These are phyloP conservation scores for Lodderomyces pseudojiufengensis DNA, from an alignment of 1,139 yeast genomes.

Conservation along the genomic window DNA sequence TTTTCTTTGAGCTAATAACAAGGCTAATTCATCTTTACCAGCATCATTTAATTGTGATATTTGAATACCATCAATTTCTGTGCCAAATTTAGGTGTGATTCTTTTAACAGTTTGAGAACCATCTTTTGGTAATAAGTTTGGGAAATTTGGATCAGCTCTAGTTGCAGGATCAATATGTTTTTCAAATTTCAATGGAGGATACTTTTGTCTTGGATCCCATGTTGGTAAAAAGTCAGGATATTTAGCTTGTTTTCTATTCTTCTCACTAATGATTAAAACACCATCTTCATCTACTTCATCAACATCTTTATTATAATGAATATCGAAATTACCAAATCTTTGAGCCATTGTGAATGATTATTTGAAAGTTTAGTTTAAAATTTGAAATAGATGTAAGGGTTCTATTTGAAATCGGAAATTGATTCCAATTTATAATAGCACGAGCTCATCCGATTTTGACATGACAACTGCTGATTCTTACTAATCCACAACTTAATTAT, in stretches of 20 bases:
- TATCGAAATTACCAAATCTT: slow-evolving; percentile 38
- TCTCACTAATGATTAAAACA: slow-evolving; percentile 26
- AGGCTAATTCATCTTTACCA: slow-evolving; percentile 32
- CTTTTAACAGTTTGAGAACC: slow-evolving; percentile 15
- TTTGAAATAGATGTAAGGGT: no score
- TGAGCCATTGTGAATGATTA: slow-evolving; percentile 7
- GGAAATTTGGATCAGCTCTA: slow-evolving; percentile 29
- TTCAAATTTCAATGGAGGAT: slow-evolving; percentile 43
- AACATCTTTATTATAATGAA: slow-evolving; percentile 37
- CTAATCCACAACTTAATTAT: no score
- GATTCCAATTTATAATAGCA: no score
- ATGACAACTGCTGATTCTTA: no score
- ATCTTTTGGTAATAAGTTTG: slow-evolving; percentile 24
- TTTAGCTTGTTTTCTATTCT: slow-evolving; percentile 27
- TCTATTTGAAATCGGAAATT: no score
- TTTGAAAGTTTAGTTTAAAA: no score
- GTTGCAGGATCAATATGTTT: slow-evolving; percentile 51
- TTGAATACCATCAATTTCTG: slow-evolving; percentile 30
- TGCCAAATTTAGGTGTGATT: slow-evolving; percentile 32
- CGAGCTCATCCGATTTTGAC: background rate
- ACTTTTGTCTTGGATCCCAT: slow-evolving; percentile 46
- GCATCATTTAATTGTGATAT: slow-evolving; percentile 28
- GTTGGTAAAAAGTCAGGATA: slow-evolving; percentile 50
- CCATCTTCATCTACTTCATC: slow-evolving; percentile 40
- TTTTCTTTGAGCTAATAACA: slow-evolving; percentile 29